These are phyloP conservation scores for Curvularia verruculosa DNA, from an alignment of 2,329 filamentous ascomycete species.

Conservation along the genomic window DNA sequence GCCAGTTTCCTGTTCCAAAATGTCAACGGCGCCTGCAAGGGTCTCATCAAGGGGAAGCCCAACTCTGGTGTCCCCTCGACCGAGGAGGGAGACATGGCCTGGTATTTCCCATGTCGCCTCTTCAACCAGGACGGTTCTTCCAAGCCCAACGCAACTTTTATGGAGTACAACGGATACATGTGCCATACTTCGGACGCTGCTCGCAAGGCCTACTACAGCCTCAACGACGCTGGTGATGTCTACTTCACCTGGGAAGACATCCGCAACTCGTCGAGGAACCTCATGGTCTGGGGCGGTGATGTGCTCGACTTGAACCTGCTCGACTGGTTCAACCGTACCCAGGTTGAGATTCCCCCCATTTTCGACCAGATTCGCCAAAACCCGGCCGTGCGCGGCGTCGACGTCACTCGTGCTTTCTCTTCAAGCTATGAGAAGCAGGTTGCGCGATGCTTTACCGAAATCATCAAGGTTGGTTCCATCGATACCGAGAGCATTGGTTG, in stretches of 20 bases:
- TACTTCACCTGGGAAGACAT: constrained; percentile 97
- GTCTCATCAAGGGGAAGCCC: constrained; percentile 73
- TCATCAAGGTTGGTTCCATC: constrained; percentile 93
- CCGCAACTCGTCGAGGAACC: constrained; percentile 83
- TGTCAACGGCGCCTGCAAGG: constrained; percentile 96
- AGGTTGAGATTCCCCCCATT: constrained; percentile 75
- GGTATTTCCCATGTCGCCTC: constrained; percentile 94
- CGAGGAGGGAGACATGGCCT: constrained; percentile 72
- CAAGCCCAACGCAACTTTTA: constrained; percentile 72
- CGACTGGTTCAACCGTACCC: constrained; percentile 83
- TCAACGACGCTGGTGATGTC: constrained; percentile 78
- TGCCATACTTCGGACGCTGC: constrained; percentile 80
- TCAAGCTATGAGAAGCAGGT: constrained; percentile 77
- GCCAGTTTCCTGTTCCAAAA: constrained; percentile 98
- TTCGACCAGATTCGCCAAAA: constrained; percentile 82
- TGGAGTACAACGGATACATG: constrained; percentile 81
- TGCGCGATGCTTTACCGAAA: constrained; percentile 87
- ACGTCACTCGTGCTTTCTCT: constrained; percentile 89
- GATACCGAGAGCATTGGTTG: constrained; percentile 97
- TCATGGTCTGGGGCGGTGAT: constrained; percentile 92
- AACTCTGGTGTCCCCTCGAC: constrained; percentile 82
- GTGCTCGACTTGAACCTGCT: constrained; percentile 90
- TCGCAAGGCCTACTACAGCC: constrained; percentile 76
- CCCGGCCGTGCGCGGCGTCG: constrained; percentile 75
- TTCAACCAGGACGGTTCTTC: constrained; percentile 94